phyloP scores from a whole-genome alignment of 352 stramenopile genomes.

The Pythium angustatum region DNA sequence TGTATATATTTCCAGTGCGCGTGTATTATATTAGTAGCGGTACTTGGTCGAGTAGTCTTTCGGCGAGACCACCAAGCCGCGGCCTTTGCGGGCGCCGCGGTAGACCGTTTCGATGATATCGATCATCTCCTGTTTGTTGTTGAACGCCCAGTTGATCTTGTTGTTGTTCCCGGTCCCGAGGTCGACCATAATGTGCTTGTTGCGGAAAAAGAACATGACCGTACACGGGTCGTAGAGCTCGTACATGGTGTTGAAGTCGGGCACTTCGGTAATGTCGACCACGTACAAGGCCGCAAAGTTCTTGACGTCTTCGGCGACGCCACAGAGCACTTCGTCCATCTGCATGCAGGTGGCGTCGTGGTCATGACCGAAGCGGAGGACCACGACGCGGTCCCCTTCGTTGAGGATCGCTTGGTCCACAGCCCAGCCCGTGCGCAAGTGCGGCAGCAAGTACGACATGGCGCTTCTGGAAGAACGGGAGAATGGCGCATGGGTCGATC shows the following conservation, averaged over 20 bases:
- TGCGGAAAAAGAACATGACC: conserved; percentile 99
- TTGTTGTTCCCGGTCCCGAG: conserved; percentile 99
- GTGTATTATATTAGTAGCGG: conserved; percentile 87
- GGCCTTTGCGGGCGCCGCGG: conserved; percentile 95
- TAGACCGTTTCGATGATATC: conserved; percentile 99
- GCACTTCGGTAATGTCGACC: conserved; percentile 93
- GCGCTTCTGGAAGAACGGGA: neutral
- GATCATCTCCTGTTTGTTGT: conserved; percentile 98
- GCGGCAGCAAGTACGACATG: conserved; percentile 98
- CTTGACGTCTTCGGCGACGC: conserved; percentile 98
- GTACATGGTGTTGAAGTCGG: conserved; percentile 99
- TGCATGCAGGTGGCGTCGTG: conserved; percentile 98
- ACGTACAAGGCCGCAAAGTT: conserved; percentile 99
- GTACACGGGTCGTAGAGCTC: conserved; percentile 99
- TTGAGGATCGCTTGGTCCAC: conserved; percentile 99
- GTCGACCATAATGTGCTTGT: conserved; percentile 99
- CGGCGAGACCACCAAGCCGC: conserved; percentile 97
- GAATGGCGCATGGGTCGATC: neutral
- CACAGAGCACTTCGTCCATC: conserved; percentile 96
- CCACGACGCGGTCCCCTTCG: conserved; percentile 97
- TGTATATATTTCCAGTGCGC: neutral
- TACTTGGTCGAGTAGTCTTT: conserved; percentile 99
- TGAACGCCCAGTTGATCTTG: conserved; percentile 99
- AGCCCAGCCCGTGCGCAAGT: conserved; percentile 96
- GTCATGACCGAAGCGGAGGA: conserved; percentile 99